Evolutionary conservation across 176 grass and related monocot genomes (phyloP), one percentile per base, ranked within the genome.

Genomic region (Rhynchospora breviuscula): DNA sequence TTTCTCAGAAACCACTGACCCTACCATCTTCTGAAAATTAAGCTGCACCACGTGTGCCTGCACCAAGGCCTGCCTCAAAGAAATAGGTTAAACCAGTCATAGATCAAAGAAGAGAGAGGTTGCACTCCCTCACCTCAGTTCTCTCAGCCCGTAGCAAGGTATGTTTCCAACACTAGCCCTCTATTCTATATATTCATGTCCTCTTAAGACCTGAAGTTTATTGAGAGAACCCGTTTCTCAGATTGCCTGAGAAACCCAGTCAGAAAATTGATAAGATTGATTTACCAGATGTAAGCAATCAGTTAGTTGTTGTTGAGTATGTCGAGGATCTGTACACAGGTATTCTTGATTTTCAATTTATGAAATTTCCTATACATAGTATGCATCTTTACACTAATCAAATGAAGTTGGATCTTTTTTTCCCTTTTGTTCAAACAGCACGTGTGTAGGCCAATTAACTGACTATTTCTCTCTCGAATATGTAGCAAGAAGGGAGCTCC

Each of bases 111-210:
- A n/a, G n/a, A n/a, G n/a, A n/a, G n/a, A n/a, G n/a, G n/a, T n/a
- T 29, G 26, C 1, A 29, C 26, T 29, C 26, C 12, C 87, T 99
- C 6, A 96, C 89, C 18, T 92, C n/a, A n/a, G n/a, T n/a, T n/a
- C n/a, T n/a, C n/a, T n/a, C n/a, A n/a, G n/a, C n/a, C n/a, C n/a
- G 97, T 67, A 96, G 93, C 59, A 99, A 99, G 93, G 95, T 95
- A 45, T 1, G 70, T 57, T 6, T 64, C 25, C 67, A 65, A 14
- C 63, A 33, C 17, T 29, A 79, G 26, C 31, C 56, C 54, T 67
- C 26, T 75, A 7, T 52, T 46, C 4, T 2, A 46, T 47, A n/a
- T n/a, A n/a, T 84, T 29, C 45, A 44, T 81, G n/a, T 45, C 4
- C 12, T 54, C 49, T 40, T 33, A 67, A 81, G 59, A 7, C 62